phyloP scores from a whole-genome alignment of 106 monocot species.

The Xerophyta viscosa region DNA sequence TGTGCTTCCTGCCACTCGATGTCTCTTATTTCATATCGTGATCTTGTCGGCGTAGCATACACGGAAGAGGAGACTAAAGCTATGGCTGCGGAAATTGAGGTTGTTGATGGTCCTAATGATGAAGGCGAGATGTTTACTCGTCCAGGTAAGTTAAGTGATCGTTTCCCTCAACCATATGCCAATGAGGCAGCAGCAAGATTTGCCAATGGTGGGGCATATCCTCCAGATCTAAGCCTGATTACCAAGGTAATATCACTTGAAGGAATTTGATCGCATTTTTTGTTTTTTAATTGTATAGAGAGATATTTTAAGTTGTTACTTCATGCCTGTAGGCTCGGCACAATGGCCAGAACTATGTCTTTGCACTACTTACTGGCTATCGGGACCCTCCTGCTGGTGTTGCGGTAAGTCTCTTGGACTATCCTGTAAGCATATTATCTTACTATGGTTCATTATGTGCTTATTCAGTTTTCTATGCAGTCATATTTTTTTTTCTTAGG shows the following conservation, averaged over 20 bases:
- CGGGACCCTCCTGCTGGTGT: conserved; percentile 94
- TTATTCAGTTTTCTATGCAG: too few species aligned
- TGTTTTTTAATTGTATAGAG: not conserved
- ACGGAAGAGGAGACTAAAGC: conserved; percentile 85
- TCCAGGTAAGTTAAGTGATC: conserved; percentile 72
- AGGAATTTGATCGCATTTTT: not conserved
- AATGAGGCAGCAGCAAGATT: conserved; percentile 72
- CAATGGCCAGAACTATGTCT: conserved; percentile 86
- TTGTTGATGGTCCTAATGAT: conserved; percentile 77
- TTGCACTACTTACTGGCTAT: conserved; percentile 89
- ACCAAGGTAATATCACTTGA: conserved; percentile 42
- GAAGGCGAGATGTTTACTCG: conserved; percentile 83
- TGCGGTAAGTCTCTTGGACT: conserved; percentile 28
- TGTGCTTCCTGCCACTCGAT: conserved; percentile 72
- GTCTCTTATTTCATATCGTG: conserved; percentile 69
- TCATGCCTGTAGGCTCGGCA: conserved; percentile 82
- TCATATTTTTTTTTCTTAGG: too few species aligned
- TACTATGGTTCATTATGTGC: too few species aligned
- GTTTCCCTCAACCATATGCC: conserved; percentile 69
- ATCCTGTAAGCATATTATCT: not conserved
- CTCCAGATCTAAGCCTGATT: conserved; percentile 66
- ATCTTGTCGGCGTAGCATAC: conserved; percentile 87
- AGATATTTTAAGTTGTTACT: not conserved
- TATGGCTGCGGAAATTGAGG: conserved; percentile 92
- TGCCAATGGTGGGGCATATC: conserved; percentile 80